These are phyloP conservation scores for Boletus coccyginus DNA, from an alignment of 768 basidiomycete species.

Conservation along the genomic window DNA sequence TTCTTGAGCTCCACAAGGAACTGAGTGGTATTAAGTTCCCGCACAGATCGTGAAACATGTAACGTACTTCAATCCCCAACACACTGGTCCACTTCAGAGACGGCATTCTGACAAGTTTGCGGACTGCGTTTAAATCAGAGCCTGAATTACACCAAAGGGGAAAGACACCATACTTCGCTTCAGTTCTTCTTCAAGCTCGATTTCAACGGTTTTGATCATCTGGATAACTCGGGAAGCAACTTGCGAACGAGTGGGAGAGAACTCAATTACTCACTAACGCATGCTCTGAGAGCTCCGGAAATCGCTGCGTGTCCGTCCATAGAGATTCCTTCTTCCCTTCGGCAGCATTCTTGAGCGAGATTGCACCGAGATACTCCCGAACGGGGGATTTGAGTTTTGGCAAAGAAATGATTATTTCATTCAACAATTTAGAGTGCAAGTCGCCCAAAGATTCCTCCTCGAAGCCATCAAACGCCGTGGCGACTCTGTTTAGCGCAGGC, in stretches of 20 bases:
- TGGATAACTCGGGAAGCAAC: conserved; percentile 27
- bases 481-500: conserved; percentile 71
- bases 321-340: conserved; percentile 67
- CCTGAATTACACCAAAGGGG: not conserved
- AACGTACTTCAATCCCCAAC: conserved; percentile 64
- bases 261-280: conserved; percentile 48
- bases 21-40: conserved; percentile 34
- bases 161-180: conserved; percentile 46
- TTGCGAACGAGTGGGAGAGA: not conserved
- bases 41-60: not conserved
- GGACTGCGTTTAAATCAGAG: conserved; percentile 42
- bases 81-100: conserved; percentile 67
- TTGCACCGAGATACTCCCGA: conserved; percentile 47
- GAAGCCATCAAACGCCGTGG: conserved; percentile 54
- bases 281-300: conserved; percentile 53
- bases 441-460: conserved; percentile 44
- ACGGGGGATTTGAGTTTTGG: conserved; percentile 62
- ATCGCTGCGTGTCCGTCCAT: conserved; percentile 60
- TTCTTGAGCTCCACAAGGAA: conserved; percentile 79
- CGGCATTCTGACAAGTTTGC: conserved; percentile 70
- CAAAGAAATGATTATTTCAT: conserved; percentile 63
- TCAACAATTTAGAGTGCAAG: conserved; percentile 66
- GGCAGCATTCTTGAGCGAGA: conserved; percentile 61
- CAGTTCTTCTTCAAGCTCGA: conserved; percentile 72
- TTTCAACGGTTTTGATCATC: conserved; percentile 66